A percentile compares a stretch with the other conserved stretches of the same genome.
phyloP scores from a whole-genome alignment of 2,329 filamentous ascomycete genomes.

The Stagonosporopsis rhizophila region DNA sequence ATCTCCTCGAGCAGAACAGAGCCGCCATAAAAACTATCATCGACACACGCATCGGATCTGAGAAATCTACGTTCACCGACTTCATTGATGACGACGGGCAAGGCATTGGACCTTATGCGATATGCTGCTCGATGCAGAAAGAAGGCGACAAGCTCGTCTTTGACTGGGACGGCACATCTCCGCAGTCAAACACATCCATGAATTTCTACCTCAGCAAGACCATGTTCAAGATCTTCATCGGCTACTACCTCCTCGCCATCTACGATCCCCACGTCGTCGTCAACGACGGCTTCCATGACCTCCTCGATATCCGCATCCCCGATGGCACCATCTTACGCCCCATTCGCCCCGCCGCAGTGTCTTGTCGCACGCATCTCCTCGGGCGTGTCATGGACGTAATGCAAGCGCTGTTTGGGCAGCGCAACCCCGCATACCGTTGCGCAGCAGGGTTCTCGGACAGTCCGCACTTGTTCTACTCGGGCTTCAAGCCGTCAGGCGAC shows the following conservation, averaged over 20 bases:
- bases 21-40: slow-evolving; percentile 56
- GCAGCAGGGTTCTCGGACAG: slow-evolving; percentile 61
- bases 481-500: slow-evolving; percentile 57
- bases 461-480: slow-evolving; percentile 60
- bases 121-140: slow-evolving; percentile 58
- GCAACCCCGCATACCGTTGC: slow-evolving; percentile 55
- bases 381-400: slow-evolving; percentile 59
- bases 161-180: slow-evolving; percentile 59
- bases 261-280: slow-evolving; percentile 58
- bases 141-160: slow-evolving; percentile 54
- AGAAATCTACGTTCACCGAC: slow-evolving; percentile 56
- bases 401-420: slow-evolving; percentile 59
- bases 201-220: slow-evolving; percentile 59
- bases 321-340: slow-evolving; percentile 56
- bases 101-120: slow-evolving; percentile 55
- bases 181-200: slow-evolving; percentile 56
- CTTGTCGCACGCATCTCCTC: slow-evolving; percentile 58
- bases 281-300: slow-evolving; percentile 61
- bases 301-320: slow-evolving; percentile 57
- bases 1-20: slow-evolving; percentile 55
- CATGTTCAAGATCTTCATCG: slow-evolving; percentile 62
- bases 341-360: slow-evolving; percentile 56
- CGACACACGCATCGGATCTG: slow-evolving; percentile 54
- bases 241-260: slow-evolving; percentile 57
- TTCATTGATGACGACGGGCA: slow-evolving; percentile 60